Percentiles rank a stretch among this genome's conserved stretches.
Evolutionary conservation across 305 asterid genomes (phyloP).

Genomic region (Solanum hybrid): DNA sequence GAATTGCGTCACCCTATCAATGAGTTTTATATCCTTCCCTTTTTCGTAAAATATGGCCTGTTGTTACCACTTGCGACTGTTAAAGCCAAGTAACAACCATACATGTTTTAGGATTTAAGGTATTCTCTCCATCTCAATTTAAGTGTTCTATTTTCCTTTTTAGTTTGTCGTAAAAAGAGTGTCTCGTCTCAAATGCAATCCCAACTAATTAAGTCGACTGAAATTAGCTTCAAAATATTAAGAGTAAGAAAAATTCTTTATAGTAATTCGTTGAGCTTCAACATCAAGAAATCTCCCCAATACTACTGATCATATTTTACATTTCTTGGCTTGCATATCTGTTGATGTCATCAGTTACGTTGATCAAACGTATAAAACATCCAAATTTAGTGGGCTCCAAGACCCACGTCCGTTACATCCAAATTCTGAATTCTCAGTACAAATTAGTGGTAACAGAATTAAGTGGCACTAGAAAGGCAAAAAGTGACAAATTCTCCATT

Average conservation of each 20-base stretch:
- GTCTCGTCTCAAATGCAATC: background rate
- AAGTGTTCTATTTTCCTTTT: background rate
- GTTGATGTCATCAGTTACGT: background rate
- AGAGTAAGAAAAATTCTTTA: background rate
- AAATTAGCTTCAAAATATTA: background rate
- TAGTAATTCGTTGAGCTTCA: background rate
- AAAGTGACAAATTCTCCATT: background rate
- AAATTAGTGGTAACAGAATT: background rate
- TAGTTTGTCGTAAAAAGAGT: background rate
- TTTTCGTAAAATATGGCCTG: background rate
- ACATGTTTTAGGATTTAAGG: background rate
- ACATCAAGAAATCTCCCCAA: background rate
- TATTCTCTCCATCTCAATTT: background rate
- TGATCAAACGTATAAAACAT: background rate
- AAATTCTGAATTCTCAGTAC: background rate
- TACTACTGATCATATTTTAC: background rate
- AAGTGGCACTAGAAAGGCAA: background rate
- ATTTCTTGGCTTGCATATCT: background rate
- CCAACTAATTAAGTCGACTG: background rate
- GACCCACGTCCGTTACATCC: background rate
- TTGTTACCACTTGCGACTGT: background rate
- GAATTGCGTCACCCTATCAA: background rate
- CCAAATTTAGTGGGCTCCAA: background rate
- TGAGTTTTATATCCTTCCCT: background rate
- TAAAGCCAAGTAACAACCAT: background rate